A percentile compares a stretch with the other conserved stretches of the same genome.
Evolutionary conservation across 2,329 filamentous ascomycete species (phyloP).

Genomic region (Penicillium digitatum): DNA sequence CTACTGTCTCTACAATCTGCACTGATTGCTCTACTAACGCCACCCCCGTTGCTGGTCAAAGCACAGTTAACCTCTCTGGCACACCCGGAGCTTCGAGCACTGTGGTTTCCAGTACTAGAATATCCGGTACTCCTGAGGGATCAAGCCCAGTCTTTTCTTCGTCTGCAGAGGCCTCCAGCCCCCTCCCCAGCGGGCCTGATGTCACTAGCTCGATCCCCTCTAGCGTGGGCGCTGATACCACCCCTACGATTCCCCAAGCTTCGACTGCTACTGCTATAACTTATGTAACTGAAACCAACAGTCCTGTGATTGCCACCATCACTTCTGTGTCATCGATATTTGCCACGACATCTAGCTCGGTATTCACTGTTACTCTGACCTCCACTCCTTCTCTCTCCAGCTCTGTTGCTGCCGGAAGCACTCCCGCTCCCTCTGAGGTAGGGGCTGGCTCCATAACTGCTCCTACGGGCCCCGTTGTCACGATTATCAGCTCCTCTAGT

Average conservation of each 20-base stretch:
- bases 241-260: slow-evolving; percentile 10
- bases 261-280: slow-evolving; percentile 28
- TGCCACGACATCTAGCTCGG: slow-evolving; percentile 53
- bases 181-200: background rate
- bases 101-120: background rate
- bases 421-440: slow-evolving; percentile 22
- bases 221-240: slow-evolving; percentile 4
- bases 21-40: slow-evolving; percentile 15
- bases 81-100: background rate
- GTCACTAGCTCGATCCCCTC: background rate
- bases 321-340: slow-evolving; percentile 49
- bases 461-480: slow-evolving; percentile 30
- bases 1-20: slow-evolving; percentile 28
- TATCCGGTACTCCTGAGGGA: background rate
- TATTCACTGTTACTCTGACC: slow-evolving; percentile 46
- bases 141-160: background rate
- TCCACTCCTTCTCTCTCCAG: background rate
- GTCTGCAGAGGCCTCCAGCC: background rate
- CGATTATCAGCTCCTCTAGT: background rate
- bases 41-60: slow-evolving; percentile 10
- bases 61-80: background rate
- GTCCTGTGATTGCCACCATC: slow-evolving; percentile 31
- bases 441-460: slow-evolving; percentile 23
- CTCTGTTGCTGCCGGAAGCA: slow-evolving; percentile 4
- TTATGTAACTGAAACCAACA: slow-evolving; percentile 31